Percentiles rank a stretch among this genome's conserved stretches.
phyloP scores from a whole-genome alignment of 129 eudicot species.

The Flaveria trinervia region DNA sequence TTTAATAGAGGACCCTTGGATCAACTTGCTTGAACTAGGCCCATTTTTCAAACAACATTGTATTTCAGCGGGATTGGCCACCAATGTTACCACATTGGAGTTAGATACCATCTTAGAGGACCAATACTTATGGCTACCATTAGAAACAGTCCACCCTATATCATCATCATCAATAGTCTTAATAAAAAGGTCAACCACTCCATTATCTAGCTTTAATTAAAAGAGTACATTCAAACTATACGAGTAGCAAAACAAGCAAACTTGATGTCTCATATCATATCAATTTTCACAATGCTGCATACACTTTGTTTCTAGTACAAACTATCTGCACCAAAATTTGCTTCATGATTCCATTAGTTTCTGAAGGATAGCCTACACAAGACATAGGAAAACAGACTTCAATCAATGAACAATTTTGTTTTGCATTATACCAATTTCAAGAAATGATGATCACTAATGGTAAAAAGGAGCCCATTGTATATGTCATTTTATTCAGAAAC shows the following conservation, averaged over 20 bases:
- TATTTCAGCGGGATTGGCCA: too few species aligned
- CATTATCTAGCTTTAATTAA: background rate
- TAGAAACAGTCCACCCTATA: too few species aligned
- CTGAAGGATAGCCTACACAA: slow-evolving; percentile 61
- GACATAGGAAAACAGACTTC: background rate
- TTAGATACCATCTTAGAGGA: too few species aligned
- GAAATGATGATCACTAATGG: background rate
- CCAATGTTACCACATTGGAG: too few species aligned
- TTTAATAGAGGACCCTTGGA: too few species aligned
- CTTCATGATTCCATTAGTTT: slow-evolving; percentile 66
- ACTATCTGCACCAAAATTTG: background rate
- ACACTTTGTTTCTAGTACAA: slow-evolving; percentile 9
- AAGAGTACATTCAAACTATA: background rate
- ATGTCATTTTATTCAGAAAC: background rate
- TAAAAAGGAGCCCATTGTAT: background rate
- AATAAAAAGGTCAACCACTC: background rate
- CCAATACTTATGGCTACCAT: too few species aligned
- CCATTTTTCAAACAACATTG: too few species aligned
- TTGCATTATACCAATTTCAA: background rate
- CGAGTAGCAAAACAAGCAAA: background rate
- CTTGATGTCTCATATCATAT: background rate
- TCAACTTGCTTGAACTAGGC: too few species aligned
- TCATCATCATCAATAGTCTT: background rate
- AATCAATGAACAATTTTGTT: background rate
- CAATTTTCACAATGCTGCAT: slow-evolving; percentile 3